phyloP scores from a whole-genome alignment of 2,329 filamentous ascomycete genomes.

The Fusarium compactum region DNA sequence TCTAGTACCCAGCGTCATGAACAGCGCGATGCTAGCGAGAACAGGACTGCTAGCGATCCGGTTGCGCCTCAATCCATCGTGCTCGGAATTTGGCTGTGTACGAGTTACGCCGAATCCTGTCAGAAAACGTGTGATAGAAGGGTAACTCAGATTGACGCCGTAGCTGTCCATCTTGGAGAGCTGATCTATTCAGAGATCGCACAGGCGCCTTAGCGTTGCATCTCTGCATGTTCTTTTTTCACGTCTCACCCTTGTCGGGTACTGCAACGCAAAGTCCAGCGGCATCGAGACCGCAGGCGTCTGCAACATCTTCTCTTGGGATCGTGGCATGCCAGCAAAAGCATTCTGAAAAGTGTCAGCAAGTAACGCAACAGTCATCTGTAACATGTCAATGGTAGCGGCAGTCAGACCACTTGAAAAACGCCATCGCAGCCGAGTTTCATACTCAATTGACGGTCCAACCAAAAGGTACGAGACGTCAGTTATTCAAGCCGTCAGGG shows the following conservation, averaged over 20 bases:
- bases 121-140: conserved; percentile 1
- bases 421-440: conserved; percentile 10
- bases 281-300: conserved; percentile 39
- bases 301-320: conserved; percentile 28
- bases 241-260: conserved; percentile 15
- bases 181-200: conserved; percentile 25
- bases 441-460: conserved; percentile 9
- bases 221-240: conserved; percentile 14
- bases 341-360: conserved; percentile 9
- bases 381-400: conserved; percentile 10
- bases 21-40: neutral
- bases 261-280: conserved; percentile 35
- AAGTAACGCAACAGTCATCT: conserved; percentile 13
- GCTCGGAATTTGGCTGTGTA: neutral
- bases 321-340: conserved; percentile 13
- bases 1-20: neutral
- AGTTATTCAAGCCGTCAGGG: conserved; percentile 15
- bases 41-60: neutral
- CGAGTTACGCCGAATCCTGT: conserved; percentile 1
- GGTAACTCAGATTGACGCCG: neutral
- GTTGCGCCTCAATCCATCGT: neutral
- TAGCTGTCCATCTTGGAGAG: neutral
- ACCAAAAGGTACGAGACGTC: conserved; percentile 12
- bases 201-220: conserved; percentile 10
- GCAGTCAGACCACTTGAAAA: conserved; percentile 21